phyloP scores from a whole-genome alignment of 208 protist species.

The Acanthamoeba lugdunensis region DNA sequence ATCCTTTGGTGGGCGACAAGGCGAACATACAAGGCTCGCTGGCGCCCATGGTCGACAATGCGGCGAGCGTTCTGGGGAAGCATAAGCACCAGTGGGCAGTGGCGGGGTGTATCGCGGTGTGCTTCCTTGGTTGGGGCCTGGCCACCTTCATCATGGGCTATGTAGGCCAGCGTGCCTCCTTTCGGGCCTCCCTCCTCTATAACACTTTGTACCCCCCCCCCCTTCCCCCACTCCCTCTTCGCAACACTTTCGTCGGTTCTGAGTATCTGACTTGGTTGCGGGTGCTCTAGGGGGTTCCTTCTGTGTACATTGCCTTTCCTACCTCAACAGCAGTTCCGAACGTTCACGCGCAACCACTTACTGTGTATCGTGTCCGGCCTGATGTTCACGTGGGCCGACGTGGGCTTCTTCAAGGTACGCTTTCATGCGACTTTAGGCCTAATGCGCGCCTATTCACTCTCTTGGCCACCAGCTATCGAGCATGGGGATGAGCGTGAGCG shows the following conservation, averaged over 20 bases:
- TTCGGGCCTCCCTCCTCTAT: conserved; percentile 38
- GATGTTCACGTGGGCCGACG: conserved; percentile 50
- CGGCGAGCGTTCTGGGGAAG: neutral
- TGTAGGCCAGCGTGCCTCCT: neutral
- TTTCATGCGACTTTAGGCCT: no score
- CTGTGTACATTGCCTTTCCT: conserved; percentile 58
- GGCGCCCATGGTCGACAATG: neutral
- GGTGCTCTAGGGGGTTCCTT: conserved; percentile 62
- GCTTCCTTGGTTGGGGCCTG: conserved; percentile 68
- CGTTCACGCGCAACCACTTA: neutral
- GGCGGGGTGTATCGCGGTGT: neutral
- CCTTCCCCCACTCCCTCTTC: neutral
- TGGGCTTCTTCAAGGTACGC: conserved; percentile 65
- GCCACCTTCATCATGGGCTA: conserved; percentile 63
- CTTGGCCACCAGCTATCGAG: neutral
- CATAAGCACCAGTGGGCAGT: neutral
- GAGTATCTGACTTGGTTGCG: no score
- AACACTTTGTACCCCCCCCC: conserved; percentile 29
- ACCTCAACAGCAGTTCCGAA: conserved; percentile 18
- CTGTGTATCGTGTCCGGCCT: conserved; percentile 18
- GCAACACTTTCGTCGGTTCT: no score
- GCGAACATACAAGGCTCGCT: neutral
- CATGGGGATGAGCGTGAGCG: conserved; percentile 63
- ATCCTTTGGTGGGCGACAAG: neutral
- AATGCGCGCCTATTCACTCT: no score